A percentile compares a stretch with the other conserved stretches of the same genome.
Conservation (phyloP, 208 protist species). For the Acanthamoeba triangularis region DNA sequence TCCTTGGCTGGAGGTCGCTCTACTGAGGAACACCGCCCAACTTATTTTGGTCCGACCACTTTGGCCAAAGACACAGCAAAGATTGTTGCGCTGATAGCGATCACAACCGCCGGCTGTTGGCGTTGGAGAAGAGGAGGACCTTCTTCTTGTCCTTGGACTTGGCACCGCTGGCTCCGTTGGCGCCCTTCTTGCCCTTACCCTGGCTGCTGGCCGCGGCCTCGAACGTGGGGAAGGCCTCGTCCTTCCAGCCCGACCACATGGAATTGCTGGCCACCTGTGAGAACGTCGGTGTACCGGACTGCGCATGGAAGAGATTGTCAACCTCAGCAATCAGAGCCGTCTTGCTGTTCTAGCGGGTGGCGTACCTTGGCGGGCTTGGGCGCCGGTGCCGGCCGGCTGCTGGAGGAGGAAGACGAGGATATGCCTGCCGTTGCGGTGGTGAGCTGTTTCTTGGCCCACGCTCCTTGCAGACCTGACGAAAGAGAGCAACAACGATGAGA, state of each 20-base stretch:
- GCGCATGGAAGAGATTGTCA: neutral
- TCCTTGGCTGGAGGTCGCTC: too few species aligned
- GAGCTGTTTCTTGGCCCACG: conserved; percentile 27
- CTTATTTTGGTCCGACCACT: too few species aligned
- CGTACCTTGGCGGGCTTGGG: neutral
- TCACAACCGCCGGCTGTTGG: conserved; percentile 12
- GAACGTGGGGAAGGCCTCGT: conserved; percentile 23
- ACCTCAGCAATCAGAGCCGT: too few species aligned
- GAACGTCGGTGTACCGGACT: neutral
- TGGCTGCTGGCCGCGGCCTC: conserved; percentile 1
- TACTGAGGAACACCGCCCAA: too few species aligned
- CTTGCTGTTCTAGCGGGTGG: too few species aligned
- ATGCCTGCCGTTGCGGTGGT: neutral
- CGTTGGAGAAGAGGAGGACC: neutral
- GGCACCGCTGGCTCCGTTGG: neutral
- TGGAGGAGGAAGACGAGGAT: neutral
- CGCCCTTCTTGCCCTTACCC: neutral
- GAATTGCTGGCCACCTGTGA: neutral
- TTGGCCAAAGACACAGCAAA: too few species aligned
- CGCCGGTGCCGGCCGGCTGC: neutral
- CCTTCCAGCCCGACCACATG: conserved; percentile 23
- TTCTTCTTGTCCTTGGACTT: conserved; percentile 35
- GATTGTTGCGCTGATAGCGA: too few species aligned
- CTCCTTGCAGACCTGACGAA: neutral
- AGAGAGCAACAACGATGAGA: neutral